Conservation (phyloP, 169 alveolate species). For the Plasmodium chabaudi region DNA sequence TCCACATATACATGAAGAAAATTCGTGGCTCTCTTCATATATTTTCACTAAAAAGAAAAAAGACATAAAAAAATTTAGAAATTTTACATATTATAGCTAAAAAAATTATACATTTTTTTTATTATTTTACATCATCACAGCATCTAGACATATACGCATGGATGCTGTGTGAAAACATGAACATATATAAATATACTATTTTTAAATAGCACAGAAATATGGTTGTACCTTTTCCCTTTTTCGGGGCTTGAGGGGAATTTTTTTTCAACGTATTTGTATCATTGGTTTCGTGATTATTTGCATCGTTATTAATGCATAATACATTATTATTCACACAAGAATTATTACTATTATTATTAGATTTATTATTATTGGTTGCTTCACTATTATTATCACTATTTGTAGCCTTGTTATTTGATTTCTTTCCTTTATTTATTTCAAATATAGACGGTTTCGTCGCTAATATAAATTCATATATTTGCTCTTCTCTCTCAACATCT, state of each 20-base stretch:
- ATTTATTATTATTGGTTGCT: neutral
- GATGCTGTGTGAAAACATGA: neutral
- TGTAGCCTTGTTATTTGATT: neutral
- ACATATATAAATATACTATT: neutral
- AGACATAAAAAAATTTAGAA: neutral
- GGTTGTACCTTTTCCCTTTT: constrained; percentile 51
- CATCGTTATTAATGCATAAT: constrained; percentile 20
- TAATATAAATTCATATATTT: constrained; percentile 58
- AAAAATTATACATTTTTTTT: no score
- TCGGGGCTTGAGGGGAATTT: constrained; percentile 1
- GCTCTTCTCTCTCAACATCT: constrained; percentile 72
- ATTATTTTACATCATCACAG: no score
- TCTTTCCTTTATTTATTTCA: constrained; percentile 34
- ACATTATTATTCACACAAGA: neutral
- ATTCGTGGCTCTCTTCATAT: constrained; percentile 64
- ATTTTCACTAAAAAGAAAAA: constrained; percentile 37
- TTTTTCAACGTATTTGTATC: constrained; percentile 27
- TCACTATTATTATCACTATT: constrained; percentile 8
- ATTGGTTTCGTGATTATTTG: constrained; percentile 3
- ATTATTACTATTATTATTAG: constrained; percentile 4
- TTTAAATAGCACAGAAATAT: neutral
- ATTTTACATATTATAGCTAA: no score
- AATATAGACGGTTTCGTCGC: constrained; percentile 62
- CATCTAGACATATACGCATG: neutral
- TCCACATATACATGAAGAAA: constrained; percentile 73